Evolutionary conservation across 257 asterid genomes (phyloP).

Genomic region (Gentiana straminea): DNA sequence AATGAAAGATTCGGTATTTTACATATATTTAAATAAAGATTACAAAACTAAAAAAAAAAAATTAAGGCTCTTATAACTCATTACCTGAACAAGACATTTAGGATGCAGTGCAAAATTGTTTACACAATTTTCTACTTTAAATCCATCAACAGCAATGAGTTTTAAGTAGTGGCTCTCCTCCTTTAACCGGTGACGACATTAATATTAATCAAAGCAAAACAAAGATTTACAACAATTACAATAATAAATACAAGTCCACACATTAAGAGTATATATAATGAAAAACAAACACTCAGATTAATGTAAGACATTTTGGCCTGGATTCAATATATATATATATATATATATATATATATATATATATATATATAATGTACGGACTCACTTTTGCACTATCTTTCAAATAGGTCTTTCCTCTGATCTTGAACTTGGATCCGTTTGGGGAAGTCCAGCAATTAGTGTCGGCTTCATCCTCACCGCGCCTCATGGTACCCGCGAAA

Average conservation of each 20-base stretch:
- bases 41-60: too few species aligned
- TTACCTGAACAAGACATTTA: slow-evolving; percentile 81
- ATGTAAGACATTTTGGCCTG: neutral
- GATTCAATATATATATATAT: too few species aligned
- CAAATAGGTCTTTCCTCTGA: slow-evolving; percentile 92
- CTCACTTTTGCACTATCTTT: slow-evolving; percentile 73
- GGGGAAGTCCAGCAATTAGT: slow-evolving; percentile 86
- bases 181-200: slow-evolving; percentile 48
- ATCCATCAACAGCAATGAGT: slow-evolving; percentile 98
- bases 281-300: too few species aligned
- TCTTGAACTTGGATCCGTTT: slow-evolving; percentile 85
- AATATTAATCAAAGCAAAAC: too few species aligned
- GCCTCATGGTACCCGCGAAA: slow-evolving; percentile 72
- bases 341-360: too few species aligned
- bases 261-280: neutral
- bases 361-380: slow-evolving; percentile 11
- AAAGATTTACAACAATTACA: neutral
- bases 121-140: slow-evolving; percentile 56
- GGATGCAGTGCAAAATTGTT: slow-evolving; percentile 78
- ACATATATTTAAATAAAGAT: too few species aligned
- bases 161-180: slow-evolving; percentile 90
- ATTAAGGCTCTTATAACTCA: too few species aligned
- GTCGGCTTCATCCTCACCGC: slow-evolving; percentile 62
- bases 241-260: neutral
- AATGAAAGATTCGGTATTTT: too few species aligned